Evolutionary conservation across 768 basidiomycete genomes (phyloP).

Genomic region (Rhodotorula kratochvilovae): DNA sequence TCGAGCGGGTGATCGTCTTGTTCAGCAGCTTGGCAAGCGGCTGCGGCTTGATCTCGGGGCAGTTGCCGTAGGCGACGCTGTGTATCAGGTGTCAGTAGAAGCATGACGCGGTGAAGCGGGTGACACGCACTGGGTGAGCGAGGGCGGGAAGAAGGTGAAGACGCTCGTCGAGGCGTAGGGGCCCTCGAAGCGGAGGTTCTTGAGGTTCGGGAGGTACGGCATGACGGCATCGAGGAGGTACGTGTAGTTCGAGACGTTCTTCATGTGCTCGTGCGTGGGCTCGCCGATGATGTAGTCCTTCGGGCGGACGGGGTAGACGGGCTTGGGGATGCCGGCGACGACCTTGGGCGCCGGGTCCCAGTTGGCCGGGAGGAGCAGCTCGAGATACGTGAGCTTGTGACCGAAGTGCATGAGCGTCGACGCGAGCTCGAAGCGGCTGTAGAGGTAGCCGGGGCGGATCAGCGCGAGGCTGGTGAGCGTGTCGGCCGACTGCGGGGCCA

Average conservation of each 20-base stretch:
- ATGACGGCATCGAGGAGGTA: slow-evolving; percentile 29
- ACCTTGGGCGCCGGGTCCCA: slow-evolving; percentile 15
- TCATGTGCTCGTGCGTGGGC: slow-evolving; percentile 5
- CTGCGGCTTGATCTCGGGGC: slow-evolving; percentile 14
- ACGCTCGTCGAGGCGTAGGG: slow-evolving; percentile 11
- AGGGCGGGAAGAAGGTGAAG: slow-evolving; percentile 23
- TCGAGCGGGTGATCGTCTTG: slow-evolving; percentile 14
- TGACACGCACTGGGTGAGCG: slow-evolving; percentile 13
- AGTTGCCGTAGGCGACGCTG: slow-evolving; percentile 19
- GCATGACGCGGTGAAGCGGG: not conserved
- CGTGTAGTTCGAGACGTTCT: not conserved
- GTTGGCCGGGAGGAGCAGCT: not conserved
- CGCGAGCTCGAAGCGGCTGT: slow-evolving; percentile 15
- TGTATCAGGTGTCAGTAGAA: no score
- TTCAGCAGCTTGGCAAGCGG: slow-evolving; percentile 18
- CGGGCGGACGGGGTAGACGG: slow-evolving; percentile 6
- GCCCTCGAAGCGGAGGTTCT: slow-evolving; percentile 14
- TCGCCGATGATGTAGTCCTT: slow-evolving; percentile 24
- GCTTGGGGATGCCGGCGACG: not conserved
- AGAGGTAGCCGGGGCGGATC: not conserved
- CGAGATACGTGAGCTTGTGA: slow-evolving; percentile 17
- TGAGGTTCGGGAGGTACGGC: slow-evolving; percentile 22
- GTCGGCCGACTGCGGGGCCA: slow-evolving; percentile 9
- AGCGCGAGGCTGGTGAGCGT: slow-evolving; percentile 5
- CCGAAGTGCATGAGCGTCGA: slow-evolving; percentile 19